Evolutionary conservation across 495 filamentous ascomycete species (phyloP).

Genomic region (Chaetomium fimeti): DNA sequence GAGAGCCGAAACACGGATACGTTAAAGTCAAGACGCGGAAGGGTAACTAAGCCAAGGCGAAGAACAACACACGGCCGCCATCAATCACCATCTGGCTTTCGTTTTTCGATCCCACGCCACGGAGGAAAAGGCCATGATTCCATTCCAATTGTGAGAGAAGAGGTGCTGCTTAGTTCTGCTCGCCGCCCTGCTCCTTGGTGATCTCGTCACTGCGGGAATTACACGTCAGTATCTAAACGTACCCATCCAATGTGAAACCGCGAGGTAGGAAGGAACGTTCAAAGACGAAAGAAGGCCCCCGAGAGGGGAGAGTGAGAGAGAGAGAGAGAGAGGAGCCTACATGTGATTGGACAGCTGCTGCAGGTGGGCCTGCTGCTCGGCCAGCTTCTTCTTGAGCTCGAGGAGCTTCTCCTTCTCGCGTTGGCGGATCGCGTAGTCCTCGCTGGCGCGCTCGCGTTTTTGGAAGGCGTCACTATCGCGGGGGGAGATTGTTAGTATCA

Average conservation of each 20-base stretch:
- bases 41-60: slow-evolving; percentile 5
- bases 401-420: slow-evolving; percentile 83
- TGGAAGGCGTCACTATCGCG: slow-evolving; percentile 77
- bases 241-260: neutral
- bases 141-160: neutral
- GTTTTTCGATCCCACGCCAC: neutral
- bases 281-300: neutral
- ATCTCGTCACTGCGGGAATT: slow-evolving; percentile 59
- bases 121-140: too few species aligned
- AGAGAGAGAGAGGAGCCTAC: slow-evolving; percentile 40
- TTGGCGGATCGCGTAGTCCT: slow-evolving; percentile 77
- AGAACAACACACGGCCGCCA: neutral
- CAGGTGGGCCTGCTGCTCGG: slow-evolving; percentile 75
- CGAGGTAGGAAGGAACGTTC: neutral
- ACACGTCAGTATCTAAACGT: neutral
- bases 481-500: neutral
- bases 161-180: slow-evolving; percentile 60
- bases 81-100: neutral
- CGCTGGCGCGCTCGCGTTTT: slow-evolving; percentile 81
- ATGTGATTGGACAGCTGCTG: slow-evolving; percentile 81
- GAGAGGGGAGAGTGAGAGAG: neutral
- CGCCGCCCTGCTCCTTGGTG: slow-evolving; percentile 65
- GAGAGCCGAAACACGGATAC: neutral
- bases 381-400: slow-evolving; percentile 72
- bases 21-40: neutral